Evolutionary conservation across 2,329 filamentous ascomycete species (phyloP).

Genomic region (Fusarium chaquense): DNA sequence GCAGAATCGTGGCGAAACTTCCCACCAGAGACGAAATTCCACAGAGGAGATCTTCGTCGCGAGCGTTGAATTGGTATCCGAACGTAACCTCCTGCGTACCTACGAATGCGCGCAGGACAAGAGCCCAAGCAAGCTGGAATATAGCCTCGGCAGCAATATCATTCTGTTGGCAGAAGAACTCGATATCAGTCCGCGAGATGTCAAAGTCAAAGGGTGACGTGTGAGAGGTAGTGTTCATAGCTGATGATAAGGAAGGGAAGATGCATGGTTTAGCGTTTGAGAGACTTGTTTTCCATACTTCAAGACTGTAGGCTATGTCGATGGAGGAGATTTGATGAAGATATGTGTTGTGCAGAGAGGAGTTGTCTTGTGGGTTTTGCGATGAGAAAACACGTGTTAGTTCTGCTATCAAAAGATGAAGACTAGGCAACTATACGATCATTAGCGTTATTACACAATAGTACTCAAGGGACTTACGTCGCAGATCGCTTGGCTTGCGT

Average conservation of each 20-base stretch:
- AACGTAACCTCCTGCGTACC: constrained; percentile 66
- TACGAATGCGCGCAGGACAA: constrained; percentile 67
- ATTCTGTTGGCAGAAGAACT: constrained; percentile 57
- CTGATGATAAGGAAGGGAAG: constrained; percentile 57
- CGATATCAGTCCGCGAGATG: constrained; percentile 55
- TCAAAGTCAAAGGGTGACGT: constrained; percentile 57
- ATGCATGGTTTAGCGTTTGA: constrained; percentile 56
- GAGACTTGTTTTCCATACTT: constrained; percentile 61
- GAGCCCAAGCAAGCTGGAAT: constrained; percentile 70
- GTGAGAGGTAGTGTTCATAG: constrained; percentile 47
- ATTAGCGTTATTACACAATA: neutral
- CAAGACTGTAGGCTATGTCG: constrained; percentile 53
- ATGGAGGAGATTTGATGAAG: constrained; percentile 46
- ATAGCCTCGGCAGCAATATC: constrained; percentile 61
- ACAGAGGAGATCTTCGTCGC: constrained; percentile 57
- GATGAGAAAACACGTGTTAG: constrained; percentile 60
- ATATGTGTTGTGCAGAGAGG: constrained; percentile 43
- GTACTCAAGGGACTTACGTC: constrained; percentile 51
- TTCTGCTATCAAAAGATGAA: constrained; percentile 61
- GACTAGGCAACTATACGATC: constrained; percentile 50
- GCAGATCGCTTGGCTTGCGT: constrained; percentile 64
- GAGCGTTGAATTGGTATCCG: constrained; percentile 62
- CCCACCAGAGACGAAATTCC: constrained; percentile 60
- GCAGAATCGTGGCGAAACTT: constrained; percentile 58
- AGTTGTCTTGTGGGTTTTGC: constrained; percentile 47